These are phyloP conservation scores for Saccharomycopsis schoenii DNA, from an alignment of 805 yeast species.

Conservation along the genomic window DNA sequence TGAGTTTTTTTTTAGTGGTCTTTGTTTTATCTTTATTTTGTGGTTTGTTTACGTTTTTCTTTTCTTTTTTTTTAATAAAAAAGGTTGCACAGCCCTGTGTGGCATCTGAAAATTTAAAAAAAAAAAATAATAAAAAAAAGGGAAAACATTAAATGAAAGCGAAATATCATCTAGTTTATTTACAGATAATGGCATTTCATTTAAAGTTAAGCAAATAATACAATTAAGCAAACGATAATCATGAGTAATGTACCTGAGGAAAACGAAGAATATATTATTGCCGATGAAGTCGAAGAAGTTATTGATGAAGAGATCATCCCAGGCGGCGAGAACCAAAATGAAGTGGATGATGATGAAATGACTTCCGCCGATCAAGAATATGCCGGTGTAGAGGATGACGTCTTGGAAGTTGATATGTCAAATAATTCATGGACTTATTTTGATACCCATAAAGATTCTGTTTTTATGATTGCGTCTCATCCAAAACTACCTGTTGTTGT, in stretches of 20 bases:
- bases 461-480: constrained; percentile 48
- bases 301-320: constrained; percentile 19
- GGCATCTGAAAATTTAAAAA: neutral
- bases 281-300: constrained; percentile 19
- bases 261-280: constrained; percentile 18
- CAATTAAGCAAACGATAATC: neutral
- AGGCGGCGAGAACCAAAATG: constrained; percentile 17
- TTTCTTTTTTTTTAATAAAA: no score
- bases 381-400: constrained; percentile 20
- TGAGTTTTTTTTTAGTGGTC: neutral
- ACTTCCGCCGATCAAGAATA: constrained; percentile 26
- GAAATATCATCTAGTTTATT: no score
- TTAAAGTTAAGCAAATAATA: no score
- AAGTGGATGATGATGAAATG: constrained; percentile 19
- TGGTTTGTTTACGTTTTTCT: neutral
- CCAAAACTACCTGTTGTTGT: constrained; percentile 75
- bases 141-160: neutral
- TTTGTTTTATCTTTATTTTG: neutral
- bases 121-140: neutral
- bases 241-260: neutral
- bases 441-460: constrained; percentile 80
- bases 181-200: no score
- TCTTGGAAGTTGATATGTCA: constrained; percentile 33
- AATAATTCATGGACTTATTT: constrained; percentile 59
- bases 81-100: neutral